Percentiles rank a stretch among this genome's conserved stretches.
Evolutionary conservation across 1,284 basidiomycete species (phyloP).

Genomic region (Sphaerobolus stellatus): DNA sequence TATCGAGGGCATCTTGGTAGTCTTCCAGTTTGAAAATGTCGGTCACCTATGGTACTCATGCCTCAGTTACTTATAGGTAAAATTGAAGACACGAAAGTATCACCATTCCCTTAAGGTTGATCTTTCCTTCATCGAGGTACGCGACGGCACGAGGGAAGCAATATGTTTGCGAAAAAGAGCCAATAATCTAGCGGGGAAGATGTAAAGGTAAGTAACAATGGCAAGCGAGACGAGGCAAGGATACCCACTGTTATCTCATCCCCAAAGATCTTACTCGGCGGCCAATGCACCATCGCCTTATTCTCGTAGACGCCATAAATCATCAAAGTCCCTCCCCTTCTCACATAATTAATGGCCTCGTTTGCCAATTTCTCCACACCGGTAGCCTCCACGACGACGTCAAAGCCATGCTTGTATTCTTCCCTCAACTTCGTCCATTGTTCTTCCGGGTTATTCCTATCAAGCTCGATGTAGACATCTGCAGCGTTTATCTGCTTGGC

Average conservation of each 20-base stretch:
- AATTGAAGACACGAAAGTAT: slow-evolving; percentile 17
- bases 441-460: slow-evolving; percentile 68
- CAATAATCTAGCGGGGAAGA: slow-evolving; percentile 61
- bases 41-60: slow-evolving; percentile 47
- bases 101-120: slow-evolving; percentile 82
- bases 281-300: slow-evolving; percentile 76
- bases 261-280: slow-evolving; percentile 80
- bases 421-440: slow-evolving; percentile 80
- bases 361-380: slow-evolving; percentile 80
- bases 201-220: slow-evolving; percentile 8
- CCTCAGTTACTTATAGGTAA: not conserved
- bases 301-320: slow-evolving; percentile 54
- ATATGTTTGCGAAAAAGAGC: slow-evolving; percentile 81
- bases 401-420: slow-evolving; percentile 83
- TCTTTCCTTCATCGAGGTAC: slow-evolving; percentile 83
- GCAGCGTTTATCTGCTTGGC: slow-evolving; percentile 73
- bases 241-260: slow-evolving; percentile 74
- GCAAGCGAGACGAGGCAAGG: not conserved
- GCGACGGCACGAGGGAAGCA: slow-evolving; percentile 87
- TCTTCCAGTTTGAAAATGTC: slow-evolving; percentile 75
- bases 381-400: slow-evolving; percentile 85
- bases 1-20: slow-evolving; percentile 80
- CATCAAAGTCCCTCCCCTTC: slow-evolving; percentile 40
- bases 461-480: slow-evolving; percentile 82
- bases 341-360: slow-evolving; percentile 80